Conservation (phyloP, 306 rosid genomes). For the Dryas drummondii region DNA sequence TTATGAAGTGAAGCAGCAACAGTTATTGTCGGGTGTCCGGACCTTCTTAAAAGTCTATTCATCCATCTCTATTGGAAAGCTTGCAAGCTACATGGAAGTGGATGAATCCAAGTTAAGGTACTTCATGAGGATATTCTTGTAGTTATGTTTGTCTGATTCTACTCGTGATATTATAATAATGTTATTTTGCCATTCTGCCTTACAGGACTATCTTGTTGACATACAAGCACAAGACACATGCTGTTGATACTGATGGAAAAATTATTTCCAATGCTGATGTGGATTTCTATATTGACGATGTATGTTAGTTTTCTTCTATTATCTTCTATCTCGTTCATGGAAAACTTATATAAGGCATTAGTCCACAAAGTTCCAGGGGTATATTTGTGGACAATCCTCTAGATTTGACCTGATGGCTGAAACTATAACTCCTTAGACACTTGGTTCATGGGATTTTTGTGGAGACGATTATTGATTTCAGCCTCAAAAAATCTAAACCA, state of each 20-base stretch:
- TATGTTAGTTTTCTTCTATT: conserved; percentile 33
- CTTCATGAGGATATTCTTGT: conserved; percentile 9
- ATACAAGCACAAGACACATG: conserved; percentile 93
- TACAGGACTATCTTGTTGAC: conserved; percentile 86
- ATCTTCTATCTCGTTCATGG: conserved; percentile 9
- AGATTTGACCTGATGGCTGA: neutral
- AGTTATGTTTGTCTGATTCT: neutral
- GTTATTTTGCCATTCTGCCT: conserved; percentile 23
- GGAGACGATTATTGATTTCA: neutral
- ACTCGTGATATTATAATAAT: neutral
- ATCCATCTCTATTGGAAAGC: conserved; percentile 73
- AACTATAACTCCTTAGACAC: neutral
- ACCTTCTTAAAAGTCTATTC: conserved; percentile 91
- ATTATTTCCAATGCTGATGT: conserved; percentile 78
- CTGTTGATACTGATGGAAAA: conserved; percentile 77
- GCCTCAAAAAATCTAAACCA: neutral
- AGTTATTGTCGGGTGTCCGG: conserved; percentile 77
- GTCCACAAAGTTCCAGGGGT: neutral
- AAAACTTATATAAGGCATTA: neutral
- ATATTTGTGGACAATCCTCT: neutral
- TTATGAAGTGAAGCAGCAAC: conserved; percentile 97
- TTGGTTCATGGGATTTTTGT: neutral
- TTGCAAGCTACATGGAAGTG: conserved; percentile 94
- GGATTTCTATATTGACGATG: conserved; percentile 88
- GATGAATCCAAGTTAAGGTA: conserved; percentile 93